Conservation (phyloP, 176 grass and related monocot genomes). For the Melocanna baccifera region DNA sequence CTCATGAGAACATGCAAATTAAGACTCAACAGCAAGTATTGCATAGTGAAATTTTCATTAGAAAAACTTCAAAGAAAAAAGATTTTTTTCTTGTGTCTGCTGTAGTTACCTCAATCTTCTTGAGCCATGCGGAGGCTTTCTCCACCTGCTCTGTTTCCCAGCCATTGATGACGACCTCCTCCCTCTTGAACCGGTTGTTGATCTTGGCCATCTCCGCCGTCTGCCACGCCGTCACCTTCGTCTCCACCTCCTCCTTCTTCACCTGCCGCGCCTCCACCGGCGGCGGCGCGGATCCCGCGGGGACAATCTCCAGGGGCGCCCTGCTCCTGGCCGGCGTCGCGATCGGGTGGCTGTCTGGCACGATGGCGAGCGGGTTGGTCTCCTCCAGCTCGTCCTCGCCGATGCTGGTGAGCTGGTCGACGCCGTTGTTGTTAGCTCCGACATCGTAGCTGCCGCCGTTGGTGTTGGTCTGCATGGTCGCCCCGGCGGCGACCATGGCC, state of each 20-base stretch:
- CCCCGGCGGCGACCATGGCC: constrained; percentile 70
- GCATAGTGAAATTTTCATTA: neutral
- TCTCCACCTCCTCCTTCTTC: constrained; percentile 93
- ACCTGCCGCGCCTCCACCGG: constrained; percentile 61
- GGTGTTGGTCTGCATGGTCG: constrained; percentile 43
- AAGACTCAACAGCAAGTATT: neutral
- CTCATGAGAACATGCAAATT: neutral
- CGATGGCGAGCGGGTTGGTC: constrained; percentile 85
- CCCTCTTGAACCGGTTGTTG: constrained; percentile 85
- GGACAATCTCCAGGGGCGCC: constrained; percentile 33
- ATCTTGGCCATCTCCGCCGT: constrained; percentile 85
- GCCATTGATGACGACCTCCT: constrained; percentile 89
- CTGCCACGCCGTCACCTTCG: constrained; percentile 92
- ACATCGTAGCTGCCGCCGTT: neutral
- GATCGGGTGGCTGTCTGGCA: constrained; percentile 71
- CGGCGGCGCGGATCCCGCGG: neutral
- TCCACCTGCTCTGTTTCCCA: constrained; percentile 83
- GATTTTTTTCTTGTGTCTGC: neutral
- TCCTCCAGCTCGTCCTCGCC: constrained; percentile 89
- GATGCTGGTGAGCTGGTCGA: constrained; percentile 49
- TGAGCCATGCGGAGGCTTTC: constrained; percentile 62
- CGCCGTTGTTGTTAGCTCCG: neutral
- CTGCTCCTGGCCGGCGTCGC: constrained; percentile 50
- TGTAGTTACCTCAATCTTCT: constrained; percentile 80
- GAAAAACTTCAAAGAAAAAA: neutral